phyloP scores from a whole-genome alignment of 2,329 filamentous ascomycete species.

The Drechslera avenae region DNA sequence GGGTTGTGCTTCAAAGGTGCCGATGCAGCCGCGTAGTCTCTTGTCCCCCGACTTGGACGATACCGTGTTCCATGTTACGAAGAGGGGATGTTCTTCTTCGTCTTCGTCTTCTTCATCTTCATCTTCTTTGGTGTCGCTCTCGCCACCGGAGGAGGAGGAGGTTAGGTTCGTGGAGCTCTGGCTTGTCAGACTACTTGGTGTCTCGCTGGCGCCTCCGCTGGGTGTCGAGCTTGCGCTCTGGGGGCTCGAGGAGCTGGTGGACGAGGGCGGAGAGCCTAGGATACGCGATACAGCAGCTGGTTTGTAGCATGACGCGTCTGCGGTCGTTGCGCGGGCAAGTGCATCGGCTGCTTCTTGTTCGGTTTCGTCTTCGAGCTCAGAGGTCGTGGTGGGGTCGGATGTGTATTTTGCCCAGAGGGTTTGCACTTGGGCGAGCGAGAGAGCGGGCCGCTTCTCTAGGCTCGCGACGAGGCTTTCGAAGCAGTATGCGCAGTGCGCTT shows the following conservation, averaged over 20 bases:
- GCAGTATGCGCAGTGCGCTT: slow-evolving; percentile 87
- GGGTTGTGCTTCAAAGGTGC: slow-evolving; percentile 59
- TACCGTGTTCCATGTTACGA: slow-evolving; percentile 91
- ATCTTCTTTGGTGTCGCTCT: too few relatives aligned
- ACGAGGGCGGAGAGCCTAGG: slow-evolving; percentile 50
- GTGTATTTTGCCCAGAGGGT: slow-evolving; percentile 67
- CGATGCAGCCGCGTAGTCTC: slow-evolving; percentile 89
- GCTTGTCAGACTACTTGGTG: slow-evolving; percentile 51
- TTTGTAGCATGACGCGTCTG: slow-evolving; percentile 36
- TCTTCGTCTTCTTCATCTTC: slow-evolving; percentile 30
- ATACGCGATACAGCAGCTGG: slow-evolving; percentile 54
- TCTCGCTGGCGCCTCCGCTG: slow-evolving; percentile 44
- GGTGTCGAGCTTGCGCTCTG: slow-evolving; percentile 56
- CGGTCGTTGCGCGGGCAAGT: slow-evolving; percentile 12
- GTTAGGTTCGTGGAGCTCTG: slow-evolving; percentile 39
- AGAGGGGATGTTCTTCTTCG: slow-evolving; percentile 67
- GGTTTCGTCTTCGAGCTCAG: slow-evolving; percentile 12
- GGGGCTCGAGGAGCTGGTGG: slow-evolving; percentile 52
- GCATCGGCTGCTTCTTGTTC: slow-evolving; percentile 7
- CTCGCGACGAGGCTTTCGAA: slow-evolving; percentile 84
- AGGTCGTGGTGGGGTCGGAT: slow-evolving; percentile 25
- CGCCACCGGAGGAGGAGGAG: too few relatives aligned
- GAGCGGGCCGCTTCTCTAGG: slow-evolving; percentile 70
- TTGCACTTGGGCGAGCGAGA: slow-evolving; percentile 72
- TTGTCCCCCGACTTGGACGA: slow-evolving; percentile 61